A percentile compares a stretch with the other conserved stretches of the same genome.
Conservation (phyloP, 208 protist species). For the Crithidia brevicula region DNA sequence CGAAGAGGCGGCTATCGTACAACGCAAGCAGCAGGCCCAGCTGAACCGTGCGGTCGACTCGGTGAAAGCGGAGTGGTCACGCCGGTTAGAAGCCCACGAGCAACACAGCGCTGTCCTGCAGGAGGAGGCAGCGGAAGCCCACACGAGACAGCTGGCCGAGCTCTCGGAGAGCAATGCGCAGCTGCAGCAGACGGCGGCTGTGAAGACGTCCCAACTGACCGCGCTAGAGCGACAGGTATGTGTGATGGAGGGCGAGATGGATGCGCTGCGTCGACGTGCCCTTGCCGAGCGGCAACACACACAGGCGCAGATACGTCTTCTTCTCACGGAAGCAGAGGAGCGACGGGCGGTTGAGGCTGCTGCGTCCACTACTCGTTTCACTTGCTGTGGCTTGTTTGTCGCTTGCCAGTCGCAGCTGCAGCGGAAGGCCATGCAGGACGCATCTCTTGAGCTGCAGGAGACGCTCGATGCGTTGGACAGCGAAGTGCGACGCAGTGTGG, state of each 20-base stretch:
- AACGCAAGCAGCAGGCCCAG: conserved; percentile 45
- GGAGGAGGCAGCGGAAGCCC: neutral
- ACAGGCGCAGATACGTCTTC: conserved; percentile 6
- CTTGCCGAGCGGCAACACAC: conserved; percentile 2
- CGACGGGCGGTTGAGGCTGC: conserved; percentile 1
- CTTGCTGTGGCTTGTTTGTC: neutral
- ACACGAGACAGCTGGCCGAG: neutral
- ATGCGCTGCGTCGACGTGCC: conserved; percentile 8
- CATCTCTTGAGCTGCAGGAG: neutral
- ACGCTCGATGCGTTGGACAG: conserved; percentile 4
- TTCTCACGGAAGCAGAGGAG: conserved; percentile 12
- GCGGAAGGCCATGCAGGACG: neutral
- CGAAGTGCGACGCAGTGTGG: conserved; percentile 16
- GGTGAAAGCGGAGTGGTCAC: conserved; percentile 25
- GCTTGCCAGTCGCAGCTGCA: neutral
- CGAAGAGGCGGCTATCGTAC: conserved; percentile 51
- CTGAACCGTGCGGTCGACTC: conserved; percentile 30
- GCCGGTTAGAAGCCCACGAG: conserved; percentile 15
- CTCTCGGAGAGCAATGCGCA: conserved; percentile 19
- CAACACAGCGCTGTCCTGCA: neutral
- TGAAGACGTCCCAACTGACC: conserved; percentile 25
- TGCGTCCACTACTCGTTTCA: neutral
- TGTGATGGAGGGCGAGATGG: conserved; percentile 24
- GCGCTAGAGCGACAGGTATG: conserved; percentile 21
- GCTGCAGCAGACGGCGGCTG: conserved; percentile 13